Evolutionary conservation across 345 rosid species (phyloP).

Genomic region (Lumnitzera littorea): DNA sequence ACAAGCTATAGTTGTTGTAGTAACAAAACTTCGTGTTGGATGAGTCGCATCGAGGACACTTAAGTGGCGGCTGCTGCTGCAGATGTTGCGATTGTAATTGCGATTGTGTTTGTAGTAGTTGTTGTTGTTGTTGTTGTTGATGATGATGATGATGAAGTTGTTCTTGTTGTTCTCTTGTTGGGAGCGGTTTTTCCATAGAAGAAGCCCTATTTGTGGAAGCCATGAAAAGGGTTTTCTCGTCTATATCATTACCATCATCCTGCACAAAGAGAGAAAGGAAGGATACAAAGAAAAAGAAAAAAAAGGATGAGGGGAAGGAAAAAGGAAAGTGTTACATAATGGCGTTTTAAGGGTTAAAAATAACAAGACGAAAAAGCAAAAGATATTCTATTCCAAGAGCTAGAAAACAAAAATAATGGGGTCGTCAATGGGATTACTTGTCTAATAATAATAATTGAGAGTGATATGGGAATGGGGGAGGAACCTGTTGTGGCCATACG

Average conservation of each 20-base stretch:
- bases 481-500: constrained; percentile 61
- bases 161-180: constrained; percentile 15
- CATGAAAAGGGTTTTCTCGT: constrained; percentile 44
- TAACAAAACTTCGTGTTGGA: constrained; percentile 63
- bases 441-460: constrained; percentile 30
- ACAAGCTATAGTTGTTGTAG: constrained; percentile 61
- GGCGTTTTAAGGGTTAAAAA: constrained; percentile 22
- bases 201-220: constrained; percentile 25
- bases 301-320: no score
- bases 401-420: constrained; percentile 41
- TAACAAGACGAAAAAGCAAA: constrained; percentile 12
- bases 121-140: no score
- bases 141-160: constrained; percentile 10
- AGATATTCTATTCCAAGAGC: constrained; percentile 54
- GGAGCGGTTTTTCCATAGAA: constrained; percentile 28
- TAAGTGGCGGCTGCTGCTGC: constrained; percentile 25
- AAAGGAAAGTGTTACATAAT: not conserved
- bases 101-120: constrained; percentile 9
- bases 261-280: constrained; percentile 18
- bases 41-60: constrained; percentile 66
- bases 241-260: constrained; percentile 18
- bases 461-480: constrained; percentile 2
- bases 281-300: constrained; percentile 1
- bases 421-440: constrained; percentile 28
- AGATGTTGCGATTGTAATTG: constrained; percentile 2